These are phyloP conservation scores for Phytophthora parvispora DNA, from an alignment of 352 stramenopile genomes.

Conservation along the genomic window DNA sequence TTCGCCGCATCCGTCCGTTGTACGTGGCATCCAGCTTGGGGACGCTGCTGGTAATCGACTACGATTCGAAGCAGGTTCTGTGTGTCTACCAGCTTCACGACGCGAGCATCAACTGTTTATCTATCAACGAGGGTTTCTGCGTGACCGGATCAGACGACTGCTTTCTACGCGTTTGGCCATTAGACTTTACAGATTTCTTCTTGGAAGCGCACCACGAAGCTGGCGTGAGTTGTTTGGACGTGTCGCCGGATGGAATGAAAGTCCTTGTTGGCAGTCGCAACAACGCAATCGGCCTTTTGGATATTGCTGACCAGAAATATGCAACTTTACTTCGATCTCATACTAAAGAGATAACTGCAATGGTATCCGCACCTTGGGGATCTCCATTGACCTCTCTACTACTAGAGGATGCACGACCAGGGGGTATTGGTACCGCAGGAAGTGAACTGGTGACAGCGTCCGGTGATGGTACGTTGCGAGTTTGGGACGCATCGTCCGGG, in stretches of 20 bases:
- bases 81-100: constrained; percentile 94
- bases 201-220: constrained; percentile 90
- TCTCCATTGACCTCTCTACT: constrained; percentile 31
- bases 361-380: constrained; percentile 40
- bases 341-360: constrained; percentile 50
- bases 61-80: constrained; percentile 81
- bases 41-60: constrained; percentile 87
- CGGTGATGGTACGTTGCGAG: constrained; percentile 82
- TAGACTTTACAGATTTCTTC: constrained; percentile 95
- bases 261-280: constrained; percentile 79
- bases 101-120: constrained; percentile 83
- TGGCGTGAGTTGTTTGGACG: constrained; percentile 67
- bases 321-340: constrained; percentile 86
- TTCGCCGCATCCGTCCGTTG: constrained; percentile 63
- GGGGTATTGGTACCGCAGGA: constrained; percentile 1
- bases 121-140: constrained; percentile 92
- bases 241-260: constrained; percentile 84
- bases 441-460: constrained; percentile 74
- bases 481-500: constrained; percentile 79
- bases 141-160: constrained; percentile 89
- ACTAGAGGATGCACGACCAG: constrained; percentile 11
- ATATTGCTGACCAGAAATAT: constrained; percentile 88
- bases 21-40: constrained; percentile 85
- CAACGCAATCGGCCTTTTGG: constrained; percentile 87
- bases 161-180: constrained; percentile 92